Evolutionary conservation across 2,329 filamentous ascomycete genomes (phyloP).

Genomic region (Basipetospora chlamydospora): DNA sequence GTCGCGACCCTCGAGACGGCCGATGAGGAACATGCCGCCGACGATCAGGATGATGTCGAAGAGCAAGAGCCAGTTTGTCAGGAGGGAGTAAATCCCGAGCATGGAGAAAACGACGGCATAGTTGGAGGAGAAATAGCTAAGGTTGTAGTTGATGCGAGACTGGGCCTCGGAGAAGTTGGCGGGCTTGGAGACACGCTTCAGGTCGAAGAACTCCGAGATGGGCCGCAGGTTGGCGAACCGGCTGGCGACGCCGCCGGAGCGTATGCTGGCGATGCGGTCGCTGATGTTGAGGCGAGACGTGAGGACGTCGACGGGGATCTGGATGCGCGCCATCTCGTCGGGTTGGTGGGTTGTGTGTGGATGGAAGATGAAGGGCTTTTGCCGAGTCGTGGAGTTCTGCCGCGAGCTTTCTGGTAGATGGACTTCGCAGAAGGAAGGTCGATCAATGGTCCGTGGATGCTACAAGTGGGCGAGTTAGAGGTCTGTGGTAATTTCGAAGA

Average conservation of each 20-base stretch:
- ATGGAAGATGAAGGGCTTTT: neutral
- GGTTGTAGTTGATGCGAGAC: slow-evolving; percentile 90
- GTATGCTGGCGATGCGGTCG: slow-evolving; percentile 73
- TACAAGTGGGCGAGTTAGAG: no score
- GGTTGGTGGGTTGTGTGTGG: slow-evolving; percentile 6
- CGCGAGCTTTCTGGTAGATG: no score
- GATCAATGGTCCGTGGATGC: no score
- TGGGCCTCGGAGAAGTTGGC: slow-evolving; percentile 82
- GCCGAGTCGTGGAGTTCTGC: no score
- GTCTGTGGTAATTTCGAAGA: no score
- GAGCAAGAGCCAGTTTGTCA: slow-evolving; percentile 74
- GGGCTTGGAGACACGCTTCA: slow-evolving; percentile 92
- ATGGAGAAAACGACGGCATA: slow-evolving; percentile 89
- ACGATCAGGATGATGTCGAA: slow-evolving; percentile 86
- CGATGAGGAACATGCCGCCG: slow-evolving; percentile 79
- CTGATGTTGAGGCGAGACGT: slow-evolving; percentile 79
- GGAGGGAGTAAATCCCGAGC: slow-evolving; percentile 86
- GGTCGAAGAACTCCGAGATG: slow-evolving; percentile 82
- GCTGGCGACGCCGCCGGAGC: slow-evolving; percentile 60
- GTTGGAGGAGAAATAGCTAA: slow-evolving; percentile 96
- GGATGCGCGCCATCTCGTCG: slow-evolving; percentile 64
- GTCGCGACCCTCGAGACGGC: slow-evolving; percentile 77
- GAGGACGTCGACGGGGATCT: slow-evolving; percentile 81
- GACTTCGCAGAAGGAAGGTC: no score
- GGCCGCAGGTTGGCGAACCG: slow-evolving; percentile 89